Evolutionary conservation across 306 rosid species (phyloP).

Genomic region (Aeschynomene evenia): DNA sequence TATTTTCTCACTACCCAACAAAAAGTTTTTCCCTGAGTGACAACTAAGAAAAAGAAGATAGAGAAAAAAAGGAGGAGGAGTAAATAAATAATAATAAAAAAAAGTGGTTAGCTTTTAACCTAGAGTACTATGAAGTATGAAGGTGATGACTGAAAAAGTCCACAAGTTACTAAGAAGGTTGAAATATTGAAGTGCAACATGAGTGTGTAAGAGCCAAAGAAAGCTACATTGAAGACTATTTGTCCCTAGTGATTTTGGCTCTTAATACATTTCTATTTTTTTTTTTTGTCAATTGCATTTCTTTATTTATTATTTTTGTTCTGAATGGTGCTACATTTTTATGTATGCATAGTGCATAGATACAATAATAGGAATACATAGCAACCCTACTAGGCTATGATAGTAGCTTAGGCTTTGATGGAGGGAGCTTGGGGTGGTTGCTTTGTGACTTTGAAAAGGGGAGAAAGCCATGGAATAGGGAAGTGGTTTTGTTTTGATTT

Average conservation of each 20-base stretch:
- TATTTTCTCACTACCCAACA: conserved; percentile 56
- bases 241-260: conserved; percentile 42
- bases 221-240: conserved; percentile 44
- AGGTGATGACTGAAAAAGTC: conserved; percentile 45
- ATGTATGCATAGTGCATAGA: neutral
- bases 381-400: conserved; percentile 38
- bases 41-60: conserved; percentile 49
- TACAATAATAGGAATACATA: conserved; percentile 28
- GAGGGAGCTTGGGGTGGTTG: conserved; percentile 67
- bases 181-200: conserved; percentile 33
- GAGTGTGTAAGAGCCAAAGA: conserved; percentile 48
- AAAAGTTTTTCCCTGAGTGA: conserved; percentile 49
- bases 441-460: conserved; percentile 59
- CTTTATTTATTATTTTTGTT: conserved; percentile 26
- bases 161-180: conserved; percentile 40
- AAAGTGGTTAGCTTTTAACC: conserved; percentile 47
- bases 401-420: conserved; percentile 39
- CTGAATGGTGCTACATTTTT: conserved; percentile 25
- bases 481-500: conserved; percentile 60
- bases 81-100: conserved; percentile 39
- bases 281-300: conserved; percentile 30
- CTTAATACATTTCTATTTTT: conserved; percentile 35
- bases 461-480: conserved; percentile 58
- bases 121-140: conserved; percentile 46
- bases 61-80: conserved; percentile 43